These are phyloP conservation scores for Gleditsia sinensis DNA, from an alignment of 306 rosid species.

Conservation along the genomic window DNA sequence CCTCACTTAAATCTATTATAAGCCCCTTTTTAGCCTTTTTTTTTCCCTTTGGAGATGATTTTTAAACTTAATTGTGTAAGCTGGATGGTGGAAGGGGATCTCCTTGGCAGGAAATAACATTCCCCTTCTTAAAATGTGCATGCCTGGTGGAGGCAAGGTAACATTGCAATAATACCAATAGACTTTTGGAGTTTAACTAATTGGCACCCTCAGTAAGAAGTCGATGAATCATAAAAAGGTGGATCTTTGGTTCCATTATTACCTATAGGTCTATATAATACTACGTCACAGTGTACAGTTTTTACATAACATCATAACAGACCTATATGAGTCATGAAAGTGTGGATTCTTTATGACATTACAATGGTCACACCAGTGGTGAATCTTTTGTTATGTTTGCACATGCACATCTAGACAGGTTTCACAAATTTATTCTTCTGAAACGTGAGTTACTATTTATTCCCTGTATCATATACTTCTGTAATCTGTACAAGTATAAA, in stretches of 20 bases:
- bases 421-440: not conserved
- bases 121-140: not conserved
- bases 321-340: not conserved
- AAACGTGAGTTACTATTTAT: conserved; percentile 7
- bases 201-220: not conserved
- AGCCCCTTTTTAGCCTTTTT: not conserved
- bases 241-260: not conserved
- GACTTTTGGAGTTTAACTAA: not conserved
- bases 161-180: not conserved
- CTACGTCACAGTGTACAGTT: not conserved
- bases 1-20: not conserved
- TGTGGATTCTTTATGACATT: conserved; percentile 14
- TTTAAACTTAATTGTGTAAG: not conserved
- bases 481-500: not conserved
- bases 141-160: not conserved
- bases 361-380: not conserved
- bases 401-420: not conserved
- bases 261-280: not conserved
- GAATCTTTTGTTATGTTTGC: conserved; percentile 2
- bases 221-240: not conserved
- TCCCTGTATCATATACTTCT: conserved; percentile 6
- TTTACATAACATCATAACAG: conserved; percentile 6
- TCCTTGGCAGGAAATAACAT: not conserved
- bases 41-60: not conserved
- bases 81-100: not conserved